A percentile compares a stretch with the other conserved stretches of the same genome.
Evolutionary conservation across 2,329 filamentous ascomycete genomes (phyloP).

Genomic region (Aspergillus fumigatiaffinis): DNA sequence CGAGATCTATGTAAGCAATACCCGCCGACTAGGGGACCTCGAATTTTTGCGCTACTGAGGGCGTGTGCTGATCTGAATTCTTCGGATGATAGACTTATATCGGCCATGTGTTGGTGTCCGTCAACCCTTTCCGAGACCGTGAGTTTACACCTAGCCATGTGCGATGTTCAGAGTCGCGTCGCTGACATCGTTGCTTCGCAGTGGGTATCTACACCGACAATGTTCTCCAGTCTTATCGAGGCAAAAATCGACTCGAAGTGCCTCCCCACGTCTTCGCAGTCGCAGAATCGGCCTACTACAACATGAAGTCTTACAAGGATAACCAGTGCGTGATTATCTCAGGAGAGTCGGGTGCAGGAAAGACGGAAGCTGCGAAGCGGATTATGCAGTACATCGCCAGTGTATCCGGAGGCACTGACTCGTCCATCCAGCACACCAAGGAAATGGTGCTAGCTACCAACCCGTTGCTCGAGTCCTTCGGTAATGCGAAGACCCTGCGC

Average conservation of each 20-base stretch:
- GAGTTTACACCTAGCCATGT: constrained; percentile 30
- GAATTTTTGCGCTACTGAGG: constrained; percentile 11
- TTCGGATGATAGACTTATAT: constrained; percentile 71
- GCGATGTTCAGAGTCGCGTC: not conserved
- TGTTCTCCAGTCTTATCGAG: constrained; percentile 88
- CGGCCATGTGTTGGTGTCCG: constrained; percentile 97
- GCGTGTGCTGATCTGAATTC: constrained; percentile 10
- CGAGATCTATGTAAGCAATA: constrained; percentile 77
- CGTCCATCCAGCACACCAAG: constrained; percentile 93
- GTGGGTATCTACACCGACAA: constrained; percentile 96
- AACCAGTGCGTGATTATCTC: constrained; percentile 99
- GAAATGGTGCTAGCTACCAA: constrained; percentile 99
- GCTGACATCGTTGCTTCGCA: constrained; percentile 25
- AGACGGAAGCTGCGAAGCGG: constrained; percentile 96
- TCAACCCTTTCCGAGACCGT: constrained; percentile 94
- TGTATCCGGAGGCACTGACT: constrained; percentile 79
- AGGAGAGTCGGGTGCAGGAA: constrained; percentile 94
- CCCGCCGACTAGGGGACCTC: constrained; percentile 7
- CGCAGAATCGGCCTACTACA: constrained; percentile 94
- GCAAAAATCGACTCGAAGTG: constrained; percentile 91
- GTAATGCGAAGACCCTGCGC: constrained; percentile 93
- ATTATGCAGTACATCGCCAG: constrained; percentile 99
- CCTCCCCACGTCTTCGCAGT: constrained; percentile 97
- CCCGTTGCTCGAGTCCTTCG: constrained; percentile 92
- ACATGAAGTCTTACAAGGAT: constrained; percentile 99